These are phyloP conservation scores for Haplosporangium sp. DNA, from an alignment of 371 early-diverging fungal genomes.

Conservation along the genomic window DNA sequence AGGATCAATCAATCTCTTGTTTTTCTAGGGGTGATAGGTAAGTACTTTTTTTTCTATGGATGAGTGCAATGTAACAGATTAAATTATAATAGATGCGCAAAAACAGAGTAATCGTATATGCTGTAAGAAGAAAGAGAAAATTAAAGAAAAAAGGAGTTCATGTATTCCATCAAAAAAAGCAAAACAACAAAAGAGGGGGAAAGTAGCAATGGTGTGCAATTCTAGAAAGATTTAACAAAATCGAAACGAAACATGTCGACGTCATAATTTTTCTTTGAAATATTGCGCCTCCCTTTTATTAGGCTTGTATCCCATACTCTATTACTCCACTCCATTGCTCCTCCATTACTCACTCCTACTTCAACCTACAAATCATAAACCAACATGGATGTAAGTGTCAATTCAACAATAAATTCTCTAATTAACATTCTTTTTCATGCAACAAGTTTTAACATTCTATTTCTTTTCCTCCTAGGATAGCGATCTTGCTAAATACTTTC, in stretches of 20 bases:
- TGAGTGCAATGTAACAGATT: too few relatives aligned
- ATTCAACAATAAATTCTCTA: too few relatives aligned
- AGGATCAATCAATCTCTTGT: too few relatives aligned
- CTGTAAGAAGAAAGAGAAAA: neutral
- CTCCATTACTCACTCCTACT: neutral
- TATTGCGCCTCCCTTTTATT: neutral
- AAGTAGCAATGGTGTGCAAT: neutral
- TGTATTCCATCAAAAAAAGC: neutral
- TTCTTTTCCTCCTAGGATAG: slow-evolving; percentile 51
- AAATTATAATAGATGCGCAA: too few relatives aligned
- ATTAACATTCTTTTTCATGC: neutral
- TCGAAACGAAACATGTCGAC: slow-evolving; percentile 17
- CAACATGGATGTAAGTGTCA: slow-evolving; percentile 26
- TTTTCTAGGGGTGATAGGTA: too few relatives aligned
- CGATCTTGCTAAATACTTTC: slow-evolving; percentile 66
- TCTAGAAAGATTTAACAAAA: neutral
- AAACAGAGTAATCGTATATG: too few relatives aligned
- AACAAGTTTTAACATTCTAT: neutral
- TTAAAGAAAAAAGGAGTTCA: neutral
- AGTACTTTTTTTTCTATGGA: too few relatives aligned
- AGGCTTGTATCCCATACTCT: neutral
- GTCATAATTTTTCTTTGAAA: slow-evolving; percentile 4
- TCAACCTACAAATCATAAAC: neutral
- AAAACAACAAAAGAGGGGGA: neutral
- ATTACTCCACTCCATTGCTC: too few relatives aligned